A percentile compares a stretch with the other conserved stretches of the same genome.
Evolutionary conservation across 1,139 yeast genomes (phyloP).

Genomic region (Hemisphaericaspora subhashii): DNA sequence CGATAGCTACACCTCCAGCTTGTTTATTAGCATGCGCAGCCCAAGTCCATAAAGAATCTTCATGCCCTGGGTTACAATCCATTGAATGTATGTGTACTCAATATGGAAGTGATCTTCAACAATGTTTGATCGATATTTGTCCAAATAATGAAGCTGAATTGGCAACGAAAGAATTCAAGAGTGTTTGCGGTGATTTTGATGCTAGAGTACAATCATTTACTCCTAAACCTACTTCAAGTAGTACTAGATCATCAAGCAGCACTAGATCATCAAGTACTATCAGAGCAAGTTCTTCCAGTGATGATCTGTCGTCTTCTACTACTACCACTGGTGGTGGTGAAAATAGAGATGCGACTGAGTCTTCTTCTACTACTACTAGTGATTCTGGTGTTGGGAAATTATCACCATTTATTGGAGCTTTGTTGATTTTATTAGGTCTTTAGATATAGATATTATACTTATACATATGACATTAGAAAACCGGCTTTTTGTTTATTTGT

Average conservation of each 20-base stretch:
- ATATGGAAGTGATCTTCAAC: slow-evolving; percentile 49
- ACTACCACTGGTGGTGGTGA: slow-evolving; percentile 4
- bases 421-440: not conserved
- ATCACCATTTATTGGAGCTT: slow-evolving; percentile 17
- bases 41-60: slow-evolving; percentile 56
- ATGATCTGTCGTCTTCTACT: slow-evolving; percentile 14
- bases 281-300: slow-evolving; percentile 20
- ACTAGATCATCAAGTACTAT: slow-evolving; percentile 22
- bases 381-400: slow-evolving; percentile 26
- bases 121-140: slow-evolving; percentile 65
- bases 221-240: slow-evolving; percentile 24
- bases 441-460: slow-evolving; percentile 4
- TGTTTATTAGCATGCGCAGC: slow-evolving; percentile 87
- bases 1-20: slow-evolving; percentile 80
- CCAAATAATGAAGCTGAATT: slow-evolving; percentile 57
- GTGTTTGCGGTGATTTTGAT: slow-evolving; percentile 47
- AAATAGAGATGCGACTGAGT: slow-evolving; percentile 8
- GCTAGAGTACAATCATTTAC: slow-evolving; percentile 20
- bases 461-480: too few species aligned
- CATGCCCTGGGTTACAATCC: slow-evolving; percentile 60
- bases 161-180: slow-evolving; percentile 58
- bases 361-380: slow-evolving; percentile 15
- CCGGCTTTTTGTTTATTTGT: too few species aligned
- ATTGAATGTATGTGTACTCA: slow-evolving; percentile 64
- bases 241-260: slow-evolving; percentile 31